These are phyloP conservation scores for Smittium culicis DNA, from an alignment of 371 early-diverging fungal genomes.

Conservation along the genomic window DNA sequence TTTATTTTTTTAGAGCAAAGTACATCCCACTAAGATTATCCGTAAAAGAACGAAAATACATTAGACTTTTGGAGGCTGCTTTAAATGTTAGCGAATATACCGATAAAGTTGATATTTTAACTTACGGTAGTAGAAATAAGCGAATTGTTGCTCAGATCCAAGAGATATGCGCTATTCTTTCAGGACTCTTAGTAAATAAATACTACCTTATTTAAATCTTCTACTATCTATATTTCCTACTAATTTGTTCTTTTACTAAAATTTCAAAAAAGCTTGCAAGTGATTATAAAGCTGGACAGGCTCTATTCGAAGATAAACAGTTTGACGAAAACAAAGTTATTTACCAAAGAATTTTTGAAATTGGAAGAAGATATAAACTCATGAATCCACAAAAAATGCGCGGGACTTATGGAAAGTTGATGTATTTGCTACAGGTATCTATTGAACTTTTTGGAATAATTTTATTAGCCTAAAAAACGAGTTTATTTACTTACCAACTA, in stretches of 20 bases:
- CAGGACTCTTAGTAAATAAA: slow-evolving; percentile 51
- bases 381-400: slow-evolving; percentile 98
- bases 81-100: slow-evolving; percentile 81
- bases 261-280: slow-evolving; percentile 42
- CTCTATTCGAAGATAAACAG: slow-evolving; percentile 63
- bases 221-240: neutral
- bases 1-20: slow-evolving; percentile 68
- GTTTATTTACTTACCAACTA: no score
- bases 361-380: slow-evolving; percentile 92
- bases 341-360: slow-evolving; percentile 81
- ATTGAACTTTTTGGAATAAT: no score
- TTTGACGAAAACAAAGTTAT: slow-evolving; percentile 80
- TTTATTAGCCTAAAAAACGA: no score
- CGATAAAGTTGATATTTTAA: slow-evolving; percentile 82
- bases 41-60: slow-evolving; percentile 67
- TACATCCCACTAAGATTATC: slow-evolving; percentile 84
- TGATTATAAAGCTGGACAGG: slow-evolving; percentile 75
- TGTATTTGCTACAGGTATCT: slow-evolving; percentile 62
- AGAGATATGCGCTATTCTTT: slow-evolving; percentile 83
- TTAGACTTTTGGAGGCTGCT: slow-evolving; percentile 85
- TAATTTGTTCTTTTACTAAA: neutral
- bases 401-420: slow-evolving; percentile 81
- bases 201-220: neutral
- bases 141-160: slow-evolving; percentile 89
- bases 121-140: slow-evolving; percentile 65